Conservation (phyloP, 495 filamentous ascomycete species). For the Xylaria castorea region DNA sequence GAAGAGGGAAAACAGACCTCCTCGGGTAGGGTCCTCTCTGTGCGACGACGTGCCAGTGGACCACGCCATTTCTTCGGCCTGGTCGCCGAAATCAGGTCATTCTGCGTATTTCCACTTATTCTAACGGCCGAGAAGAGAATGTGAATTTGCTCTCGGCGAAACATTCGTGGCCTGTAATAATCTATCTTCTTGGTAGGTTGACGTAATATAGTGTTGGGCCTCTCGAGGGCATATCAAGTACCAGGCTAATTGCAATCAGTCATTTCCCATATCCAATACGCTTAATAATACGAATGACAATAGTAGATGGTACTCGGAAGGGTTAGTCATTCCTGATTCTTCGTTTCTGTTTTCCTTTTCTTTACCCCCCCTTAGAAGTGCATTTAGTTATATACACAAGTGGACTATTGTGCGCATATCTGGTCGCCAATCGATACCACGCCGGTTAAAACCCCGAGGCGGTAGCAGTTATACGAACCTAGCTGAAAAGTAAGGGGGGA, state of each 20-base stretch:
- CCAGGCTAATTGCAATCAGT: neutral
- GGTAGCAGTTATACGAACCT: neutral
- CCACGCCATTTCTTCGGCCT: slow-evolving; percentile 30
- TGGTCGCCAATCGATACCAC: neutral
- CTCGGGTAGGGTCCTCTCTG: slow-evolving; percentile 29
- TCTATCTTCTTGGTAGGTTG: neutral
- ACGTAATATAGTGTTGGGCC: slow-evolving; percentile 12
- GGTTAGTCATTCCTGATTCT: neutral
- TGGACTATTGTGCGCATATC: neutral
- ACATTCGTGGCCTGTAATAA: slow-evolving; percentile 9
- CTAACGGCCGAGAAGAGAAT: slow-evolving; percentile 31
- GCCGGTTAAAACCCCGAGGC: neutral
- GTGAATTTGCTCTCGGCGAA: slow-evolving; percentile 19
- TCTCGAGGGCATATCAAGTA: neutral
- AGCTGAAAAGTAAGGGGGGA: neutral
- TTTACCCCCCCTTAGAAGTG: neutral
- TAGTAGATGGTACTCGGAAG: neutral
- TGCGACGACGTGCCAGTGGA: slow-evolving; percentile 22
- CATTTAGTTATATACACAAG: neutral
- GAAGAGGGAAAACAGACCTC: slow-evolving; percentile 16
- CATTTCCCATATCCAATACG: neutral
- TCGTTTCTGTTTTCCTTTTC: neutral
- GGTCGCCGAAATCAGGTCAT: slow-evolving; percentile 30
- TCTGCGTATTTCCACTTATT: slow-evolving; percentile 19
- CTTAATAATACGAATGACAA: neutral